Base-by-base conservation (phyloP, 257 asterid species). In the Solanum tacnaense region DNA sequence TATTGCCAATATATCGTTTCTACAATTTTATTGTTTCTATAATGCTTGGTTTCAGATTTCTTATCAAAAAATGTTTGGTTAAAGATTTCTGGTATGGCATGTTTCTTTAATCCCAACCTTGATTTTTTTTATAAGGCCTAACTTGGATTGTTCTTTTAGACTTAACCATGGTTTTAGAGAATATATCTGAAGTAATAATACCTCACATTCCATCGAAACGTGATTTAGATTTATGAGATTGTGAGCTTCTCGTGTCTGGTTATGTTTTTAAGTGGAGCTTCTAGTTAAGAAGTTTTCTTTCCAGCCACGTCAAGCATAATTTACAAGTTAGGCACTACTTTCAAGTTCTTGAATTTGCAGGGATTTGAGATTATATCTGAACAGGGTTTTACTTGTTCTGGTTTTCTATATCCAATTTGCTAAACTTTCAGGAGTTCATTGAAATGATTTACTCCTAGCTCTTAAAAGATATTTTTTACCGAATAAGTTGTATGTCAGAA, bases 1-100 rank as follows among this genome's bases (percentile, higher is more conserved):
- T 97, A 95, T 87, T 82, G 38, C 2, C 36, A 15, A 36, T 27
- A 58, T 35, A 36, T 56, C 32, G 83, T 72, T 74, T 70, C 85
- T 36, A 46, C 75, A 56, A 25, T 39, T 87, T 2, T 82, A 84
- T 36, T 86, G 67, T 81, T 89, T 46, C 58, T 87, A 83, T 46
- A 34, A 52, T 89, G 56, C 36, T 58, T 27, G 56, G 36, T 46
- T 85, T 52, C 56, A 85, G 34, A 87, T 68, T 39, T 27, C 56
- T 68, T 32, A 68, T 67, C 73, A 13, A 67, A 27, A 68, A 29
- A 44, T 89, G 38, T 70, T 38, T 29, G 56, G 71, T 49, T 85
- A 78, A 35, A 75, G 36, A 83, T 70, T 27, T 49, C 62, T 70
- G 44, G 75, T 68, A 38, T 68, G 60, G 13, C 38, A 60, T 70